Evolutionary conservation across 371 early-diverging fungal species (phyloP).

Genomic region (Zychaea mexicana): DNA sequence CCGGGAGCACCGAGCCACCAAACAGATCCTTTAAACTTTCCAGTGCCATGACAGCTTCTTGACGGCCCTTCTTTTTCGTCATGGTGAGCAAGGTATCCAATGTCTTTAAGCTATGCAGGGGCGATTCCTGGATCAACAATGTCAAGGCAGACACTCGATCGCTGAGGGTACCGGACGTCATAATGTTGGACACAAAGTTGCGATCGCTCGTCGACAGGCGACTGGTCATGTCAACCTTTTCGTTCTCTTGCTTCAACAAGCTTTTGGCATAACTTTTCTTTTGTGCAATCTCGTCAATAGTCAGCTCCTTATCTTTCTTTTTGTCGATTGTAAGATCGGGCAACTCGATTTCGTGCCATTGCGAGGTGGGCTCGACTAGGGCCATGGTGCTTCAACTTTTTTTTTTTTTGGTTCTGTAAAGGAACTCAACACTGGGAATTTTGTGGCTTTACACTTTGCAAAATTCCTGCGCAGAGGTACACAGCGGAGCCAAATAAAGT

Average conservation of each 20-base stretch:
- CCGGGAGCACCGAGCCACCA: conserved; percentile 69
- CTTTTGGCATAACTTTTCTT: conserved; percentile 64
- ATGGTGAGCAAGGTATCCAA: conserved; percentile 83
- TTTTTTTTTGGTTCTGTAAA: background rate
- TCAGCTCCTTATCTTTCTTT: conserved; percentile 24
- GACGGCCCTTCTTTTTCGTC: conserved; percentile 87
- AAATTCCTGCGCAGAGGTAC: too few species aligned
- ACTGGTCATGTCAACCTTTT: conserved; percentile 62
- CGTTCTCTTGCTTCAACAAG: conserved; percentile 71
- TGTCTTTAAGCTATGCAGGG: conserved; percentile 80
- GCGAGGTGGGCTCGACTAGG: conserved; percentile 48
- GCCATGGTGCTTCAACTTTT: background rate
- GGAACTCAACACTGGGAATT: background rate
- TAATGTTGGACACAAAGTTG: conserved; percentile 83
- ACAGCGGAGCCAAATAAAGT: too few species aligned
- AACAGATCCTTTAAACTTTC: conserved; percentile 91
- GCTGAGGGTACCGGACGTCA: conserved; percentile 88
- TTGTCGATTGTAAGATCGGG: conserved; percentile 29
- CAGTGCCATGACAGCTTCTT: conserved; percentile 85
- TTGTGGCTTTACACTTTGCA: too few species aligned
- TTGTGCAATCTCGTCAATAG: conserved; percentile 40
- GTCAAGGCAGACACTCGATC: conserved; percentile 95
- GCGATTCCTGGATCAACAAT: conserved; percentile 89
- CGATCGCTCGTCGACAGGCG: conserved; percentile 74
- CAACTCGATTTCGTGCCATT: conserved; percentile 52